Base-by-base conservation (phyloP, 139 green algal species). In the Deuterostichococcus epilithicus region DNA sequence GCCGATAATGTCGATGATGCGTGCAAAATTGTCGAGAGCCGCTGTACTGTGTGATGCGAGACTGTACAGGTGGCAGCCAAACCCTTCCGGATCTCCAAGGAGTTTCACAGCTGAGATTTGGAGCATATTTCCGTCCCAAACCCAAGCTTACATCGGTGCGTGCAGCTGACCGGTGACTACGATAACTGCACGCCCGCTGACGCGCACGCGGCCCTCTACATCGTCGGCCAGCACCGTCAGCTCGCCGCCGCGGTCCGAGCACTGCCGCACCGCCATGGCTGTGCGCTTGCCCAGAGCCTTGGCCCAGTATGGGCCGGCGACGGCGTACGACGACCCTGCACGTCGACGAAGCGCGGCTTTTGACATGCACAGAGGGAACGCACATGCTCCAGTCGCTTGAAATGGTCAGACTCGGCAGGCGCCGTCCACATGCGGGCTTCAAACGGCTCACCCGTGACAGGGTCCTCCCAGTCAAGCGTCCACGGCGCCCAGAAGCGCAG, bases 401-500 rank as follows among this genome's bases (percentile, higher is more conserved):
- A n/a, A n/a, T n/a, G n/a, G n/a, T n/a, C n/a, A n/a, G n/a, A n/a
- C n/a, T 52, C 42, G 13, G 42, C 42, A 52, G 10, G 42, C 42
- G 13, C 10, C 42, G 13, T 8, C 42, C 13, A 13, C 42, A 23
- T 8, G 10, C 8, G 42, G 10, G 13, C 42, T 52, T 52, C 42
- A 13, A 13, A 13, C 8, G 13, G 10, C 8, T 52, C 42, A 52
- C 42, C 42, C 0, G 93, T 97, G 15, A 96, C 93, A 0, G 94
- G 93, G 73, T 97, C 93, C 76, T 97, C 93, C 30, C 79, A 37
- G 8, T 97, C 92, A 28, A 91, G 90, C 15, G 84, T 76, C 85
- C 88, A 91, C 6, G 94, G 94, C 3, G 73, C 94, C 67, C 95
- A 97, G 82, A 96, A 97, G 1, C 94, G 83, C 3, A 75, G 90